phyloP scores from a whole-genome alignment of 148 eudicot genomes.

The Amaranthus palmeri region DNA sequence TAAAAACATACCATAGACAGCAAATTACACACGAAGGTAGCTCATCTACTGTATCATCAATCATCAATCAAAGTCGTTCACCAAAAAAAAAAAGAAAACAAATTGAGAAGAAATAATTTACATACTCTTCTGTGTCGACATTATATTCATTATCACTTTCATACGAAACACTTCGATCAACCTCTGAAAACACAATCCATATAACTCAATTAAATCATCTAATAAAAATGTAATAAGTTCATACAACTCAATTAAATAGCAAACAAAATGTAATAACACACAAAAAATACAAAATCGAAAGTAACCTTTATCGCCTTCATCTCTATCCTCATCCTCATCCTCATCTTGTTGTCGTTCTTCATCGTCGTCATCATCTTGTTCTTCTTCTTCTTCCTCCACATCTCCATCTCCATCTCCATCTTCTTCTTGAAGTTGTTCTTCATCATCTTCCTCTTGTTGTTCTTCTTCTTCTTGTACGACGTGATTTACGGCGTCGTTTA shows the following conservation, averaged over 20 bases:
- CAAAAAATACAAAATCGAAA: background rate
- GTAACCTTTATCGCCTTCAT: background rate
- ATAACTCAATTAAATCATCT: background rate
- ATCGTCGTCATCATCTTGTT: background rate
- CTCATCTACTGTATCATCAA: background rate
- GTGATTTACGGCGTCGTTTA: slow-evolving; percentile 19
- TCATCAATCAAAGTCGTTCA: background rate
- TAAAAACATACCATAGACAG: background rate
- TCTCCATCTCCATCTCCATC: background rate
- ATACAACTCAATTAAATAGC: slow-evolving; percentile 2
- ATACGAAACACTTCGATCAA: slow-evolving; percentile 28
- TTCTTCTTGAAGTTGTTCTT: no score
- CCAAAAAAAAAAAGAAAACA: background rate
- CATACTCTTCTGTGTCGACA: slow-evolving; percentile 27
- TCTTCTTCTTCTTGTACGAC: slow-evolving; percentile 1
- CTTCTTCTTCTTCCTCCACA: background rate
- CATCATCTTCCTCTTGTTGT: slow-evolving; percentile 1
- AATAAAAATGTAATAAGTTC: slow-evolving; percentile 4
- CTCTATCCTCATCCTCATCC: background rate
- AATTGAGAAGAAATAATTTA: background rate
- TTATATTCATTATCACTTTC: slow-evolving; percentile 24
- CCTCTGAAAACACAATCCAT: slow-evolving; percentile 17
- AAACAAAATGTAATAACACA: slow-evolving; percentile 10
- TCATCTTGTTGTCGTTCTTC: background rate
- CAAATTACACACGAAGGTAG: background rate